Conservation (phyloP, 176 grass and related monocot genomes). For the Aegilops umbellulata region DNA sequence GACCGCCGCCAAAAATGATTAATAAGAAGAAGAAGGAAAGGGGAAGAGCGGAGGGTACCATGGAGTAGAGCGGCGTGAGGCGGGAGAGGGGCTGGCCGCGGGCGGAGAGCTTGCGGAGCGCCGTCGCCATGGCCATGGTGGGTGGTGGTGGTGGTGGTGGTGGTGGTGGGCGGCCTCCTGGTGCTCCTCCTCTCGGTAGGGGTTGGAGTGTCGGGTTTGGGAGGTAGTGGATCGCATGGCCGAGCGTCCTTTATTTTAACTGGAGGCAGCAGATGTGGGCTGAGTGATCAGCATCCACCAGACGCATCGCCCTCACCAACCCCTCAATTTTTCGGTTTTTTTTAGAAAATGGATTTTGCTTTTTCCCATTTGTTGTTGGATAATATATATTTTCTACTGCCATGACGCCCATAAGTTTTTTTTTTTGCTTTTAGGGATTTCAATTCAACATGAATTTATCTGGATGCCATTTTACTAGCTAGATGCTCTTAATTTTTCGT, state of each 20-base stretch:
- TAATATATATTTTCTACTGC: not conserved
- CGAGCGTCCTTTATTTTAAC: constrained; percentile 9
- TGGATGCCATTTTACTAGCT: too few relatives aligned
- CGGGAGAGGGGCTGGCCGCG: constrained; percentile 53
- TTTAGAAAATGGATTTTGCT: not conserved
- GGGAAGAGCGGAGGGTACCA: constrained; percentile 34
- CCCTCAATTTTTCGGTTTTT: not conserved
- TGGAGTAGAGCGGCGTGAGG: constrained; percentile 51
- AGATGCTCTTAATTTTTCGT: too few relatives aligned
- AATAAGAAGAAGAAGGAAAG: not conserved
- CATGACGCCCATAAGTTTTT: not conserved
- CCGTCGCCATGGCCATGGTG: constrained; percentile 81
- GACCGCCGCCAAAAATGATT: not conserved
- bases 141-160: constrained; percentile 21
- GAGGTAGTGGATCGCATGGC: constrained; percentile 22
- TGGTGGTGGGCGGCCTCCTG: constrained; percentile 14
- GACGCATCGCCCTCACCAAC: constrained; percentile 24
- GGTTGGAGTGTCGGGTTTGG: constrained; percentile 24
- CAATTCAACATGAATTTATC: too few relatives aligned
- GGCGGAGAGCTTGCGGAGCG: constrained; percentile 64
- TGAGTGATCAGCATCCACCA: constrained; percentile 20
- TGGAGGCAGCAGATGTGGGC: not conserved
- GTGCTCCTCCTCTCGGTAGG: not conserved
- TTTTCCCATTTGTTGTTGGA: not conserved
- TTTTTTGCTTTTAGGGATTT: not conserved